Evolutionary conservation across 768 basidiomycete species (phyloP).

Genomic region (Tremella fuciformis): DNA sequence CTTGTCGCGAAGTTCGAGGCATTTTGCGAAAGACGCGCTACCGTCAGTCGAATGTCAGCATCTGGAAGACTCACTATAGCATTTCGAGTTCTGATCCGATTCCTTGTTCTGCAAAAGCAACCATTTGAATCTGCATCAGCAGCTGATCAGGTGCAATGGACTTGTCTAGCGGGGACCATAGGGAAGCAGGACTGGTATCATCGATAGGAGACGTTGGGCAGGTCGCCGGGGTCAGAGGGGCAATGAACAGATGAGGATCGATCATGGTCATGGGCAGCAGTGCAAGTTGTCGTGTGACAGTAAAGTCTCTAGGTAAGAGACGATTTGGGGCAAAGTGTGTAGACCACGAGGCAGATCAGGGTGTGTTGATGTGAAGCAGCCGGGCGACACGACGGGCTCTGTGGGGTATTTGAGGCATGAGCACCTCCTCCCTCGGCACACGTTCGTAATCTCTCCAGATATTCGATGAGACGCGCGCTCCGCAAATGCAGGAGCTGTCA

Average conservation of each 20-base stretch:
- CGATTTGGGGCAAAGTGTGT: no score
- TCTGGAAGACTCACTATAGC: slow-evolving; percentile 47
- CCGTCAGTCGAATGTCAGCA: neutral
- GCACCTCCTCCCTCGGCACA: no score
- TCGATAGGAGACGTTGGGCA: slow-evolving; percentile 1
- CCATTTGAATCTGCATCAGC: slow-evolving; percentile 46
- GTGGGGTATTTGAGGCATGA: no score
- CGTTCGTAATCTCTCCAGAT: no score
- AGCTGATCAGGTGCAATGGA: slow-evolving; percentile 11
- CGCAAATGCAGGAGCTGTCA: neutral
- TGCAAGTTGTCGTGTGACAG: no score
- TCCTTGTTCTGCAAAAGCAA: slow-evolving; percentile 50
- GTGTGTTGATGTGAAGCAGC: no score
- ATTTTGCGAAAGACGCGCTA: slow-evolving; percentile 66
- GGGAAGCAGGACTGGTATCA: slow-evolving; percentile 10
- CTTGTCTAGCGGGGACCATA: slow-evolving; percentile 2
- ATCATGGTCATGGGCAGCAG: slow-evolving; percentile 10
- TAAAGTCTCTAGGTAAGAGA: no score
- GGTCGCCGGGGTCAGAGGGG: slow-evolving; percentile 1
- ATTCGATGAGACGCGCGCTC: no score
- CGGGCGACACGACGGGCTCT: no score
- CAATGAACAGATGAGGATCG: slow-evolving; percentile 17
- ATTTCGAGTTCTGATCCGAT: slow-evolving; percentile 51
- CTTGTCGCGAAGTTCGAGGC: slow-evolving; percentile 89
- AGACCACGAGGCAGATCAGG: no score